phyloP scores from a whole-genome alignment of 148 eudicot species.

The Vaccinium darrowii region DNA sequence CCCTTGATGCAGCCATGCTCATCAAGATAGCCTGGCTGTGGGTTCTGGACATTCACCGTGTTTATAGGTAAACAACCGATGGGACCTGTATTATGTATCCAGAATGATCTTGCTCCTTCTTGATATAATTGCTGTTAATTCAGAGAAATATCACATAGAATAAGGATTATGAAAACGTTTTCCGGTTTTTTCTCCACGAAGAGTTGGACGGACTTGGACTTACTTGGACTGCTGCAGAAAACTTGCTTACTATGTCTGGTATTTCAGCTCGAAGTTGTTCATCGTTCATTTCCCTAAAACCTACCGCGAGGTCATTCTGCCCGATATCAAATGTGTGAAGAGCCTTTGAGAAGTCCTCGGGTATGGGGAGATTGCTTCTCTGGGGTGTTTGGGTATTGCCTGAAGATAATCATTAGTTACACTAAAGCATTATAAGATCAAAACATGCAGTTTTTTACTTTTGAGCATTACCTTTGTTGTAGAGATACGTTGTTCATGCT shows the following conservation, averaged over 20 bases:
- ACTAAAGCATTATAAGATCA: background rate
- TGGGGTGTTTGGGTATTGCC: conserved; percentile 22
- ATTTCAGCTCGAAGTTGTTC: conserved; percentile 40
- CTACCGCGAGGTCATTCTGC: conserved; percentile 52
- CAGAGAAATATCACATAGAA: background rate
- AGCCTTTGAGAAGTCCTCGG: conserved; percentile 55
- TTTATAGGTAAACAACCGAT: conserved; percentile 32
- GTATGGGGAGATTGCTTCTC: conserved; percentile 41
- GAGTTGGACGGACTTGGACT: background rate
- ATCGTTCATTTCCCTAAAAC: conserved; percentile 36
- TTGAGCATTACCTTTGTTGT: conserved; percentile 21
- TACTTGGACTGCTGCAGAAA: conserved; percentile 46
- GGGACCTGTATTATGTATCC: conserved; percentile 41
- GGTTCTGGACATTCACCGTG: background rate
- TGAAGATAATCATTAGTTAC: background rate
- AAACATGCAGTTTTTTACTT: background rate
- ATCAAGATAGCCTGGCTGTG: background rate
- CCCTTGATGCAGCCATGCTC: conserved; percentile 11
- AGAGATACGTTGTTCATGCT: conserved; percentile 48
- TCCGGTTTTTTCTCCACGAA: background rate
- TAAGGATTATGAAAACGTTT: background rate
- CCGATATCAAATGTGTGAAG: conserved; percentile 65
- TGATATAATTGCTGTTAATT: conserved; percentile 17
- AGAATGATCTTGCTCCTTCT: conserved; percentile 30
- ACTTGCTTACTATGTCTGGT: conserved; percentile 37